These are phyloP conservation scores for Hypoxylon sp. DNA, from an alignment of 2,329 filamentous ascomycete genomes.

Conservation along the genomic window DNA sequence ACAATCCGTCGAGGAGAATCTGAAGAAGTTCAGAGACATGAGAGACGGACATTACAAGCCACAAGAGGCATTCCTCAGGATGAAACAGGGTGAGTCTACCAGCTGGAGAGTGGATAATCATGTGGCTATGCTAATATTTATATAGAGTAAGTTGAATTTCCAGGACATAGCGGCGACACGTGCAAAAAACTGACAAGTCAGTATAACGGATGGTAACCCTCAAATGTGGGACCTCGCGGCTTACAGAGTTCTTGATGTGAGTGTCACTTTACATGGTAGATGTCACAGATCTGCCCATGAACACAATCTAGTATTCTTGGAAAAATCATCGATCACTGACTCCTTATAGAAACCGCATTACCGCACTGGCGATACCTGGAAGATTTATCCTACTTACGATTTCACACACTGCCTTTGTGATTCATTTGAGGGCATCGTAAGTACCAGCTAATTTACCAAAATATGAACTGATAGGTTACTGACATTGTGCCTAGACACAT, in stretches of 20 bases:
- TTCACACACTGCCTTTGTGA: slow-evolving; percentile 93
- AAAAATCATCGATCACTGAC: slow-evolving; percentile 6
- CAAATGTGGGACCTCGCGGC: slow-evolving; percentile 94
- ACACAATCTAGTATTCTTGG: not conserved
- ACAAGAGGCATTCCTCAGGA: slow-evolving; percentile 85
- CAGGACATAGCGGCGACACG: not conserved
- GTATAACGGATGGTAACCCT: slow-evolving; percentile 83
- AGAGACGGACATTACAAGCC: slow-evolving; percentile 90
- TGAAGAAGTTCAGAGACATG: slow-evolving; percentile 91
- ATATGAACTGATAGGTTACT: slow-evolving; percentile 1
- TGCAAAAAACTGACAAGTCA: slow-evolving; percentile 24
- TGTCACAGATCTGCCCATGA: not conserved
- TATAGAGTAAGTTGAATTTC: slow-evolving; percentile 34
- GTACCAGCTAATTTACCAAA: slow-evolving; percentile 2
- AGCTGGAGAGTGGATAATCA: not conserved
- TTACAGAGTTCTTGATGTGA: slow-evolving; percentile 78
- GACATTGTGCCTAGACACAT: slow-evolving; percentile 69
- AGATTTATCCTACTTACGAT: slow-evolving; percentile 95
- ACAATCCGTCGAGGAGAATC: slow-evolving; percentile 80
- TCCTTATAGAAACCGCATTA: slow-evolving; percentile 73
- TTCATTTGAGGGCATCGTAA: slow-evolving; percentile 84
- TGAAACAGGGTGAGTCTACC: slow-evolving; percentile 80
- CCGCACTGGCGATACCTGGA: slow-evolving; percentile 86
- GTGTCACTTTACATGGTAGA: slow-evolving; percentile 9
- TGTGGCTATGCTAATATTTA: slow-evolving; percentile 18